These are phyloP conservation scores for Forsythia viridissima DNA, from an alignment of 257 asterid genomes.

Conservation along the genomic window DNA sequence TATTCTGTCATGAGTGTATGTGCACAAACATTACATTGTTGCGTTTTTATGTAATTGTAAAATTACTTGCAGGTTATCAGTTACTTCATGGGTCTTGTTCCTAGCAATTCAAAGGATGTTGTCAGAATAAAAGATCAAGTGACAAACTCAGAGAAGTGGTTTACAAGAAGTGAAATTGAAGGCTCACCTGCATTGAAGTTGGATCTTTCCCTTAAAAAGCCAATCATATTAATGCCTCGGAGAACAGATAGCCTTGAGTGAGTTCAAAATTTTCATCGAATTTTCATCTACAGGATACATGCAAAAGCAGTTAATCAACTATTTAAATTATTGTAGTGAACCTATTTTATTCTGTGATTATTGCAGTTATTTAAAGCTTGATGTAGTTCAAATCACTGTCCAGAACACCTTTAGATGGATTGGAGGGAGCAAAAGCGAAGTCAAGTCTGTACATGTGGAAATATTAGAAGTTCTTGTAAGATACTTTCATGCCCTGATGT, in stretches of 20 bases:
- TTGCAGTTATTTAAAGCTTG: slow-evolving; percentile 94
- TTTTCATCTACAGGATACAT: neutral
- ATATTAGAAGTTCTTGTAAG: slow-evolving; percentile 74
- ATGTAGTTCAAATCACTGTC: slow-evolving; percentile 94
- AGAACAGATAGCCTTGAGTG: slow-evolving; percentile 85
- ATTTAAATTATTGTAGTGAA: neutral
- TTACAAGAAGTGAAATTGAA: slow-evolving; percentile 80
- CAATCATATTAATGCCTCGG: slow-evolving; percentile 92
- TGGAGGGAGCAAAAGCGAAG: slow-evolving; percentile 67
- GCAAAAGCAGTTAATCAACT: slow-evolving; percentile 8
- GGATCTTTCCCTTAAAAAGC: slow-evolving; percentile 86
- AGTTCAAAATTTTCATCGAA: slow-evolving; percentile 34
- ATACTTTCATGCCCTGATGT: slow-evolving; percentile 27
- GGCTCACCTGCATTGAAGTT: slow-evolving; percentile 95
- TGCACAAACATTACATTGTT: neutral
- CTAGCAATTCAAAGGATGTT: slow-evolving; percentile 66
- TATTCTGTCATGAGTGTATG: slow-evolving; percentile 7
- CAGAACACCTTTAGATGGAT: slow-evolving; percentile 82
- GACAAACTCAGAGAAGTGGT: slow-evolving; percentile 74
- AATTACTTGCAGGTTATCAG: slow-evolving; percentile 60
- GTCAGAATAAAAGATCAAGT: slow-evolving; percentile 79
- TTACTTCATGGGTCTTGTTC: slow-evolving; percentile 96
- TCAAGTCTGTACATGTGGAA: slow-evolving; percentile 84
- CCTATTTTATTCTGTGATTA: slow-evolving; percentile 27
- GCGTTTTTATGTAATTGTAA: slow-evolving; percentile 15